phyloP scores from a whole-genome alignment of 2,329 filamentous ascomycete genomes.

The Triangularia verruculosa region DNA sequence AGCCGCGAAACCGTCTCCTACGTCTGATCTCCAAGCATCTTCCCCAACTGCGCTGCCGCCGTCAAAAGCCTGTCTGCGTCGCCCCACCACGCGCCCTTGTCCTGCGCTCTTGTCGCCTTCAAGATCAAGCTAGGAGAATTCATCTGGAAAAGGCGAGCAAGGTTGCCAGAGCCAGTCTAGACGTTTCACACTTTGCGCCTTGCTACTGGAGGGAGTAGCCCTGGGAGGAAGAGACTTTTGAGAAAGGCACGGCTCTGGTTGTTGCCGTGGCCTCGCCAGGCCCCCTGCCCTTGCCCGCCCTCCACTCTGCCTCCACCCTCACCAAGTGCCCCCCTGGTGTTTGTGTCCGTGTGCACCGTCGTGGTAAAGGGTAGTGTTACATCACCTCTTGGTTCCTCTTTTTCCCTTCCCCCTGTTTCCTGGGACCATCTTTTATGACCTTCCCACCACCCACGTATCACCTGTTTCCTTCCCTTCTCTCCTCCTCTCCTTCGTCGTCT shows the following conservation, averaged over 20 bases:
- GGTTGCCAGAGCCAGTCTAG: constrained; percentile 1
- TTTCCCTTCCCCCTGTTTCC: constrained; percentile 2
- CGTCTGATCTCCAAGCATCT: constrained; percentile 42
- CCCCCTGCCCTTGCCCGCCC: constrained; percentile 16
- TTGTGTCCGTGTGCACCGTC: constrained; percentile 15
- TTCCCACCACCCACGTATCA: constrained; percentile 25
- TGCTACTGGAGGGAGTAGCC: neutral
- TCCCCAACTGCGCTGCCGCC: constrained; percentile 10
- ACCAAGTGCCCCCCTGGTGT: constrained; percentile 3
- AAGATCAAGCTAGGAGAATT: neutral
- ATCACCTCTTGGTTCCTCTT: constrained; percentile 10
- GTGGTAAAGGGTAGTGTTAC: constrained; percentile 12
- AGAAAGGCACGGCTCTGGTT: constrained; percentile 5
- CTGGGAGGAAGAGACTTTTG: neutral
- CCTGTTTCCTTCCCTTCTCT: constrained; percentile 28
- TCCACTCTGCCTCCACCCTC: constrained; percentile 4
- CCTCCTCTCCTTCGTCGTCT: constrained; percentile 24
- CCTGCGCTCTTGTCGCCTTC: neutral
- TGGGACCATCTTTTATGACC: constrained; percentile 27
- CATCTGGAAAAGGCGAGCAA: neutral
- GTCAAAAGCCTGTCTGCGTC: neutral
- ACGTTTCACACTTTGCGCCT: constrained; percentile 11
- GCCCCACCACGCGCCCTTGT: neutral
- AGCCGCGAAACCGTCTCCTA: constrained; percentile 45
- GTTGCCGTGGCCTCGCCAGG: constrained; percentile 8